Conservation (phyloP, 1,139 yeast genomes). For the Kodamaea ohmeri region DNA sequence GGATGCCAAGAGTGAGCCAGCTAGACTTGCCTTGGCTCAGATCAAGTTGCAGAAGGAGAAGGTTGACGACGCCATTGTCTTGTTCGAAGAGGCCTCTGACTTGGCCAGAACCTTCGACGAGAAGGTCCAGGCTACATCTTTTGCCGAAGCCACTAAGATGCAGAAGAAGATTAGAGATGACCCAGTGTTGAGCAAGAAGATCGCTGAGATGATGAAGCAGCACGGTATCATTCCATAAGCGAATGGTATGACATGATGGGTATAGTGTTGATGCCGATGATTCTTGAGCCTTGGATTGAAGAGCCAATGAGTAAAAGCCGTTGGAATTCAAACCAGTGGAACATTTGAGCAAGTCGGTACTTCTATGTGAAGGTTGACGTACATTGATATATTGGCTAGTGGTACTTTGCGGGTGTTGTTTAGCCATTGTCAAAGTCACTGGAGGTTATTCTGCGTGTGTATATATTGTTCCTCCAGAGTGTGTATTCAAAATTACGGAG, state of each 20-base stretch:
- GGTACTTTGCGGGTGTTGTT: too few relatives aligned
- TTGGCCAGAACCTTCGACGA: conserved; percentile 84
- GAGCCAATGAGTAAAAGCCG: too few relatives aligned
- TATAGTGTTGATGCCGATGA: too few relatives aligned
- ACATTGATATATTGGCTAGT: too few relatives aligned
- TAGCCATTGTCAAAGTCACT: too few relatives aligned
- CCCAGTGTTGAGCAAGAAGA: conserved; percentile 52
- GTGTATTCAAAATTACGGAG: neutral
- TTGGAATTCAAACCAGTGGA: too few relatives aligned
- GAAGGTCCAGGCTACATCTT: conserved; percentile 86
- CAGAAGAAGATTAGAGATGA: conserved; percentile 71
- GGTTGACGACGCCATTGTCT: conserved; percentile 74
- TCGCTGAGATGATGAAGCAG: conserved; percentile 45
- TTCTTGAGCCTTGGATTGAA: too few relatives aligned
- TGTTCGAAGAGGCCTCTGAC: conserved; percentile 79
- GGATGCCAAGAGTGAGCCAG: conserved; percentile 88
- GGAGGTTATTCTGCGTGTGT: neutral
- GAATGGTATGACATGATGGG: neutral
- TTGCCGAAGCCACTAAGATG: conserved; percentile 87
- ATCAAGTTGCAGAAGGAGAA: conserved; percentile 79
- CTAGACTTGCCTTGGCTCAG: conserved; percentile 88
- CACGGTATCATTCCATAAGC: conserved; percentile 15
- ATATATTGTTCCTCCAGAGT: conserved; percentile 2
- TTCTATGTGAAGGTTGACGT: too few relatives aligned
- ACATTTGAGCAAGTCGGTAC: too few relatives aligned